phyloP scores from a whole-genome alignment of 2,329 filamentous ascomycete genomes.

The Botrytis paeoniae region DNA sequence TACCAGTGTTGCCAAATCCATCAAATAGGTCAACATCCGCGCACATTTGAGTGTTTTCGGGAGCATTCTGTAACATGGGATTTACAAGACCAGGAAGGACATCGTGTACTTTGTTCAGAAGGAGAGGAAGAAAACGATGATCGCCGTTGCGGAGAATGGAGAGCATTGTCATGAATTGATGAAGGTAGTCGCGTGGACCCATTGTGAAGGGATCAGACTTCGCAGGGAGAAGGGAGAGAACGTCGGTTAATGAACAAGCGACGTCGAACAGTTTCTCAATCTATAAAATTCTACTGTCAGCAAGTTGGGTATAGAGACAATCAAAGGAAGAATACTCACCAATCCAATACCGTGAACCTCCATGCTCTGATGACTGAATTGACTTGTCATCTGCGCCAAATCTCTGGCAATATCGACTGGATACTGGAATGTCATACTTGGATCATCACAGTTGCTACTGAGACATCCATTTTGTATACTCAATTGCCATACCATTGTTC shows the following conservation, averaged over 20 bases:
- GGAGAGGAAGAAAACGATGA: slow-evolving; percentile 71
- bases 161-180: slow-evolving; percentile 64
- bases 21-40: slow-evolving; percentile 59
- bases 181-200: slow-evolving; percentile 71
- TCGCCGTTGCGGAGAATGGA: slow-evolving; percentile 71
- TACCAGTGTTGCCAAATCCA: slow-evolving; percentile 61
- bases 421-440: slow-evolving; percentile 60
- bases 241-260: slow-evolving; percentile 68
- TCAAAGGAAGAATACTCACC: slow-evolving; percentile 46
- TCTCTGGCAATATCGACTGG: slow-evolving; percentile 62
- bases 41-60: slow-evolving; percentile 46
- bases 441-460: slow-evolving; percentile 47
- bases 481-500: slow-evolving; percentile 62
- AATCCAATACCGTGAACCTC: slow-evolving; percentile 73
- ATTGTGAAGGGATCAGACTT: slow-evolving; percentile 60
- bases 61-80: slow-evolving; percentile 57
- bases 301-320: slow-evolving; percentile 18
- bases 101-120: slow-evolving; percentile 73
- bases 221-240: slow-evolving; percentile 63
- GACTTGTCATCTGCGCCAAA: slow-evolving; percentile 61
- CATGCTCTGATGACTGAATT: slow-evolving; percentile 69
- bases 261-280: slow-evolving; percentile 81
- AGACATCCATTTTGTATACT: slow-evolving; percentile 53
- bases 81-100: slow-evolving; percentile 61
- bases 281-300: slow-evolving; percentile 31